Conservation (phyloP, 129 eudicot species). For the Gnaphalium uliginosum region DNA sequence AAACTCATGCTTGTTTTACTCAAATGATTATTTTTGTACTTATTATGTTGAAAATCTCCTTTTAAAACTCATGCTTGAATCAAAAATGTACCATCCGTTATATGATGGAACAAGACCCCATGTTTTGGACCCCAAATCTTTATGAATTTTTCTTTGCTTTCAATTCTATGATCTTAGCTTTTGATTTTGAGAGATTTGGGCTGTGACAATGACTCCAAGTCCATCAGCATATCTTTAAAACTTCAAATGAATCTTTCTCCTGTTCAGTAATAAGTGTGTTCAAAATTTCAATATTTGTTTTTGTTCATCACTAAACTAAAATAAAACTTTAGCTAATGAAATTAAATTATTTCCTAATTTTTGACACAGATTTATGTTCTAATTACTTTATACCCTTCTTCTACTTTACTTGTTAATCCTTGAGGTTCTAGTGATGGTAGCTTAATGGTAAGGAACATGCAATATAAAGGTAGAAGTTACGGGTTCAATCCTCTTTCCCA, state of each 20-base stretch:
- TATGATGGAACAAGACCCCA: constrained; percentile 23
- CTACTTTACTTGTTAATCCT: too few relatives aligned
- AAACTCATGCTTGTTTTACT: neutral
- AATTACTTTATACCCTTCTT: too few relatives aligned
- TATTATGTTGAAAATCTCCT: neutral
- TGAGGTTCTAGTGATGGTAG: too few relatives aligned
- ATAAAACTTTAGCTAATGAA: too few relatives aligned
- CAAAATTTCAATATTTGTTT: too few relatives aligned
- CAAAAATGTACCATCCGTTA: neutral
- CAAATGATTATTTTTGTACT: constrained; percentile 3
- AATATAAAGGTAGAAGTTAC: too few relatives aligned
- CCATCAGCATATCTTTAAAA: neutral
- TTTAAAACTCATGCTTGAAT: constrained; percentile 22
- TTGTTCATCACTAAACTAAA: too few relatives aligned
- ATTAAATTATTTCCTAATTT: too few relatives aligned
- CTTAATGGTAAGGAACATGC: too few relatives aligned
- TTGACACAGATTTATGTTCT: too few relatives aligned
- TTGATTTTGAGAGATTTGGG: constrained; percentile 18
- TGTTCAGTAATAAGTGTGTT: neutral
- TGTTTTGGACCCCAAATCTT: constrained; percentile 24
- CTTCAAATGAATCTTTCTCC: neutral
- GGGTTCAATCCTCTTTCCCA: too few relatives aligned
- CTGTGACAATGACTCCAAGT: constrained; percentile 21
- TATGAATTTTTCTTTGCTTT: constrained; percentile 8
- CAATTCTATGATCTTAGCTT: constrained; percentile 1